phyloP scores from a whole-genome alignment of 2,329 filamentous ascomycete genomes.

The Daldinia sp. region DNA sequence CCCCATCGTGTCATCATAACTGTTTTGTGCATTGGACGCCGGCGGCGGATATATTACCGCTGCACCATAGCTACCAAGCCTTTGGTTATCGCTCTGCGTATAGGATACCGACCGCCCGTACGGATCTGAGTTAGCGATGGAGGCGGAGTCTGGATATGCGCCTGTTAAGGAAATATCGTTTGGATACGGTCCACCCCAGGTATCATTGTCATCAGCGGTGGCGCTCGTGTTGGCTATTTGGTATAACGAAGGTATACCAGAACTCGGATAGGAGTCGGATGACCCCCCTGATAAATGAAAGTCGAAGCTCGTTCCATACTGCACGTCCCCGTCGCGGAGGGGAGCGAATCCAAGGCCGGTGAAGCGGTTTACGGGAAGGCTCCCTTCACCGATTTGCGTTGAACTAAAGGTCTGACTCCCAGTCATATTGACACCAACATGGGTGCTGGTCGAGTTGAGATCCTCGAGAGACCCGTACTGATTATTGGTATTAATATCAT shows the following conservation, averaged over 20 bases:
- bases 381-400: not conserved
- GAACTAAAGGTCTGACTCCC: not conserved
- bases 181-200: not conserved
- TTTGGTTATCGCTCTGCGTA: not conserved
- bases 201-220: too few species aligned
- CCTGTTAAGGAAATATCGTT: not conserved
- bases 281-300: not conserved
- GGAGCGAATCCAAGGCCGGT: not conserved
- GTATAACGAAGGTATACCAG: not conserved
- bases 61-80: not conserved
- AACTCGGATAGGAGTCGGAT: not conserved
- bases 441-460: not conserved
- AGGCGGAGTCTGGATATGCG: not conserved
- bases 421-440: not conserved
- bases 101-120: not conserved
- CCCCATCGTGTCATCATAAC: not conserved
- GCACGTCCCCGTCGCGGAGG: not conserved
- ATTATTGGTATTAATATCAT: not conserved
- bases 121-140: too few species aligned
- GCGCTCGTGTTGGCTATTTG: not conserved
- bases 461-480: not conserved
- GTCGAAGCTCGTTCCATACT: not conserved
- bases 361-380: too few species aligned
- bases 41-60: conserved; percentile 4
- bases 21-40: not conserved